Evolutionary conservation across 805 yeast genomes (phyloP).

Genomic region (Candida nitratophila): DNA sequence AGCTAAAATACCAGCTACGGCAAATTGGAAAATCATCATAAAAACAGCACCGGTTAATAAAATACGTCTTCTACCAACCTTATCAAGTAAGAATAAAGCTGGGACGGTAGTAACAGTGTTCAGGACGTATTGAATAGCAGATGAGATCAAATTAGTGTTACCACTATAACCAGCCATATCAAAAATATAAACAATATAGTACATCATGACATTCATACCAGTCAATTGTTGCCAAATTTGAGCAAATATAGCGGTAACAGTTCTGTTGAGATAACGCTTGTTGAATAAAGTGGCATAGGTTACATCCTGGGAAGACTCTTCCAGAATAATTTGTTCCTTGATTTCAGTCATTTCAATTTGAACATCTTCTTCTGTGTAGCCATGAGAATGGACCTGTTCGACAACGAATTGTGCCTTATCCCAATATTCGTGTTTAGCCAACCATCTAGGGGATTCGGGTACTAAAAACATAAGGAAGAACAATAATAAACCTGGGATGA

Average conservation of each 20-base stretch:
- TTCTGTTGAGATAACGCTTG: conserved; percentile 40
- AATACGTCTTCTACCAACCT: conserved; percentile 61
- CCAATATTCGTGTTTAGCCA: conserved; percentile 19
- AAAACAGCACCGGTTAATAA: conserved; percentile 37
- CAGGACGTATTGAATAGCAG: conserved; percentile 49
- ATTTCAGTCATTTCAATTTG: conserved; percentile 49
- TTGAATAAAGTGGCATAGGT: conserved; percentile 42
- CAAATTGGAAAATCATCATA: conserved; percentile 27
- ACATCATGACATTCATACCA: conserved; percentile 60
- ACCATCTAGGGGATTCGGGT: conserved; percentile 34
- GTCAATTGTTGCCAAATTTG: conserved; percentile 54
- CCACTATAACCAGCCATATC: conserved; percentile 51
- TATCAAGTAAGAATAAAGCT: conserved; percentile 53
- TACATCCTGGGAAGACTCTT: conserved; percentile 38
- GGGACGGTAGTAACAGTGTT: conserved; percentile 47
- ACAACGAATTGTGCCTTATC: conserved; percentile 25
- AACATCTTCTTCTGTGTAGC: conserved; percentile 31
- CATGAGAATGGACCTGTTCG: neutral
- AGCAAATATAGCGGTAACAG: conserved; percentile 41
- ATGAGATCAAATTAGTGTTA: conserved; percentile 40
- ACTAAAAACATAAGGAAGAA: conserved; percentile 21
- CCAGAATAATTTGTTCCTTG: conserved; percentile 47
- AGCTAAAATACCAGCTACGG: conserved; percentile 35
- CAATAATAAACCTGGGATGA: conserved; percentile 36
- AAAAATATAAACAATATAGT: conserved; percentile 56